Conservation (phyloP, 805 yeast genomes). For the Pichia ethanolica region DNA sequence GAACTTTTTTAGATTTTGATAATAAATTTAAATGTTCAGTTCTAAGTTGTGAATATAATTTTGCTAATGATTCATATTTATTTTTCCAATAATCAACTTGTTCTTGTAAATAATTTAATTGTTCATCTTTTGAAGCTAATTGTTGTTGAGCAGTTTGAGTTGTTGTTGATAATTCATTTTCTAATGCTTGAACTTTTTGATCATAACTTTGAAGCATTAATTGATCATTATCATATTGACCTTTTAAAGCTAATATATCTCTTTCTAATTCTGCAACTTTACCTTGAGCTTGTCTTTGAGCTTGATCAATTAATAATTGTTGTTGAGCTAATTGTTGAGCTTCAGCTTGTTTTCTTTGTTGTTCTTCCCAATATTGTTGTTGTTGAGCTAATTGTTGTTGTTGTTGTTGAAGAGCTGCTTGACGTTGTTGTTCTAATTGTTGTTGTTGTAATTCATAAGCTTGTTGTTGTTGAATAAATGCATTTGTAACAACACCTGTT, state of each 20-base stretch:
- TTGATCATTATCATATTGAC: constrained; percentile 83
- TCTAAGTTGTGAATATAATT: constrained; percentile 81
- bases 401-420: constrained; percentile 57
- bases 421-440: constrained; percentile 52
- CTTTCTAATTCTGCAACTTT: constrained; percentile 76
- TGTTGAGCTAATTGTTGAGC: constrained; percentile 67
- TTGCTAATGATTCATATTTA: constrained; percentile 85
- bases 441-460: constrained; percentile 53
- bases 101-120: constrained; percentile 57
- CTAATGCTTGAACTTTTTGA: constrained; percentile 72
- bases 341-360: constrained; percentile 61
- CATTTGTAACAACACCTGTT: constrained; percentile 39
- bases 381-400: constrained; percentile 63
- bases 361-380: constrained; percentile 67
- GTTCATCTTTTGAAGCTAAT: constrained; percentile 68
- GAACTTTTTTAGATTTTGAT: constrained; percentile 69
- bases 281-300: constrained; percentile 68
- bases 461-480: constrained; percentile 40
- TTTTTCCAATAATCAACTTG: constrained; percentile 73
- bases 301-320: constrained; percentile 57
- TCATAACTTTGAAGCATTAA: constrained; percentile 81
- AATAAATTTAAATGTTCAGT: constrained; percentile 82
- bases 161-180: constrained; percentile 56
- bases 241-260: constrained; percentile 64
- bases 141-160: constrained; percentile 65